Base-by-base conservation (phyloP, 352 stramenopile species). In the Globisporangium cystogenes region DNA sequence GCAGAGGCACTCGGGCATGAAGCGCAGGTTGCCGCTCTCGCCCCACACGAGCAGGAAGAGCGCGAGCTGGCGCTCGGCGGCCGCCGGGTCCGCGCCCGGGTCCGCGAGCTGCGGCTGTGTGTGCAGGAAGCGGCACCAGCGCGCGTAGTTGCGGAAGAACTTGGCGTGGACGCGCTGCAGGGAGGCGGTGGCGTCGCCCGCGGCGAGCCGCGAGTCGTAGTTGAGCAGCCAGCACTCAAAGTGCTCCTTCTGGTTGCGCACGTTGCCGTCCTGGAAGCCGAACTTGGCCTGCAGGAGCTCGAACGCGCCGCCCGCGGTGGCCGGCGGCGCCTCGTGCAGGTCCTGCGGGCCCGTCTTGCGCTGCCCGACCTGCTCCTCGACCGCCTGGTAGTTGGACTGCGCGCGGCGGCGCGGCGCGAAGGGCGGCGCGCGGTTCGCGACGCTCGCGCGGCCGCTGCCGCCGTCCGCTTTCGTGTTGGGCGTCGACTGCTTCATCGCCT, bases 51-150 rank as follows among this genome's bases (percentile, higher is more conserved):
- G 64, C 52, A 95, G 48, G 57, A 91, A 94, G 10, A 95, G 72
- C 47, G 86, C 86, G 40, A 91, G 43, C 57, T 95, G 79, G 0
- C 65, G 61, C 62, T 87, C 77, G 0, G 70, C 74, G 8, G 60
- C 57, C 7, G 61, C 68, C 0, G 47, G 36, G 0, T 63, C 46
- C 20, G 60, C 40, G 21, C 65, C 57, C 15, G 49, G 60, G 16
- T 82, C 74, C 26, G 82, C 63, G 58, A 97, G 88, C 43, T 88
- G 74, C 11, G 96, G 96, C 47, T 79, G 67, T 4, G 93, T 87
- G 29, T 81, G 80, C 50, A 99, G 73, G 55, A 95, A 96, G 46
- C 82, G 59, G 68, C 96, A 99, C 97, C 97, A 99, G 61, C 96
- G 95, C 59, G 57, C 55, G 64, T 97, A 96, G 67, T 97, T 97